Conservation (phyloP, 2,329 filamentous ascomycete genomes). For the Trichoderma sp. region DNA sequence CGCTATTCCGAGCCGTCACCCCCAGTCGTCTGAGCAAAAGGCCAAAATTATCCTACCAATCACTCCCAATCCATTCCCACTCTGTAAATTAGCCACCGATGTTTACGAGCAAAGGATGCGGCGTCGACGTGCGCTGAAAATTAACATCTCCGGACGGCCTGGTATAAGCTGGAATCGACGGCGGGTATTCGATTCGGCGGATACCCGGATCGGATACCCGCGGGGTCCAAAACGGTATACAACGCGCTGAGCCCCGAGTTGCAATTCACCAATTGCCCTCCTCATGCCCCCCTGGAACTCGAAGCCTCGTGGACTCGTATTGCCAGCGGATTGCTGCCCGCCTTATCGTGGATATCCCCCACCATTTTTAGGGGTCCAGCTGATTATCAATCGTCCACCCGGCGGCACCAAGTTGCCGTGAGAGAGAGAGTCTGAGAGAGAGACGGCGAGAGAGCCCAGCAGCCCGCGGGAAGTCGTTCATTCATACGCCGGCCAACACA, state of each 20-base stretch:
- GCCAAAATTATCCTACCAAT: not conserved
- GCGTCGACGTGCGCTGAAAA: not conserved
- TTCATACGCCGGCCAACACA: not conserved
- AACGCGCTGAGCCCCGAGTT: not conserved
- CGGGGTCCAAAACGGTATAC: constrained; percentile 1
- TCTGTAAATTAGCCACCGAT: not conserved
- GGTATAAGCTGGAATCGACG: not conserved
- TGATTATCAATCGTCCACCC: not conserved
- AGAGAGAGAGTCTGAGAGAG: not conserved
- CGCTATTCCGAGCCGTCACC: not conserved
- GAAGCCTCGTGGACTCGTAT: not conserved
- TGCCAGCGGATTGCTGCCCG: constrained; percentile 1
- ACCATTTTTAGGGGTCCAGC: not conserved
- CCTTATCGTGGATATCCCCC: constrained; percentile 8
- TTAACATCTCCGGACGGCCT: constrained; percentile 1
- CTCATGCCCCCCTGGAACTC: not conserved
- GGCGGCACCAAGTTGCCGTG: not conserved
- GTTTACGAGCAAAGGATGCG: not conserved
- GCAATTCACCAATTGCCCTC: not conserved
- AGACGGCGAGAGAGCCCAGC: not conserved
- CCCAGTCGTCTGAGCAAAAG: not conserved
- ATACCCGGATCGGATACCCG: constrained; percentile 21
- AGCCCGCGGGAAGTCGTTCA: not conserved
- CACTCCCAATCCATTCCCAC: not conserved
- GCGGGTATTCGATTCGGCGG: constrained; percentile 11